Evolutionary conservation across 768 basidiomycete genomes (phyloP), one percentile per base, ranked within the genome.

Genomic region (Hortiboletus campestris): DNA sequence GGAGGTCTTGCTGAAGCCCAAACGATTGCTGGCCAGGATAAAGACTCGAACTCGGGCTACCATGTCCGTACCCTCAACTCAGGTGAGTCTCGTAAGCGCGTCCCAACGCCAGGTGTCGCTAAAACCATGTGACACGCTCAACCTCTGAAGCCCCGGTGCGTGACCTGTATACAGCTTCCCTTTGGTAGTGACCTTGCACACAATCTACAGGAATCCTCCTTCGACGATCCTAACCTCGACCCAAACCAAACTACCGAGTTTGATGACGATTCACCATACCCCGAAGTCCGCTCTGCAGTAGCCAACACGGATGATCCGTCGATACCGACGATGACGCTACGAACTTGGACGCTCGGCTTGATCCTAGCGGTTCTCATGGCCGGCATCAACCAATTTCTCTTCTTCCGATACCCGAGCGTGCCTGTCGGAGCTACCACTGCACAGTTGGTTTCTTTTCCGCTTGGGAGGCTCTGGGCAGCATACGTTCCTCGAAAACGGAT

Each of bases 361-460:
- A 58, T 80, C 34, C 89, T 82, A 79, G 80, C 88, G 5, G 80
- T 89, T 34, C 58, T 90, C 64, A 77, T 84, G 49, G 76, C 84
- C 5, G 84, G 82, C 28, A 68, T 85, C 48, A 88, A 91, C 64
- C 88, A 88, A 57, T 87, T 89, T 73, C 86, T 89, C 73, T 86
- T 81, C 77, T 88, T 89, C 72, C 84, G 86, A 14, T 87, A 82
- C 64, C 89, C 89, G 4, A 79, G 79, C 32, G 83, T 90, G 13
- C 74, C 75, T 22, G 78, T 91, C 57, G 78, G 76, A 17, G 75
- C 76, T 67, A 76, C 88, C 43, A 84, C 88, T 5, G 88, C 86
- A 2, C 88, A 89, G 66, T 70, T 91, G 38, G 66, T 90, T 20
- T 83, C 86, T 1, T 88, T 83, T 68, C 89, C 89, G 2, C 64